phyloP scores from a whole-genome alignment of 2,329 filamentous ascomycete species.

The Clarireedia hainanense region DNA sequence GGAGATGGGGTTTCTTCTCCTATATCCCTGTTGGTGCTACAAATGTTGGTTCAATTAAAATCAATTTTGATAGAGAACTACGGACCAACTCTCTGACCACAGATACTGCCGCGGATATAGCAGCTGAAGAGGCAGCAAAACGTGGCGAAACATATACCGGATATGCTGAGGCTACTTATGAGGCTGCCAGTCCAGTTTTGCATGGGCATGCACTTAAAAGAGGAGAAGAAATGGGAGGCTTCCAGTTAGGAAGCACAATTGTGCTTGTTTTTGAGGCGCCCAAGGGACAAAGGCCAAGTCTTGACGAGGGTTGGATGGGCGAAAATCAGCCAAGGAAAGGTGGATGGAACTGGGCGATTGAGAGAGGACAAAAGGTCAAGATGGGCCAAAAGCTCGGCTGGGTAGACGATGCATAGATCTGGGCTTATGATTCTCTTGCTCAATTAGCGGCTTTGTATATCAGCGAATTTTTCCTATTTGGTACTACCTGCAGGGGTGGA shows the following conservation, averaged over 20 bases:
- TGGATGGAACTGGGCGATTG: constrained; percentile 80
- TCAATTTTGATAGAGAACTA: constrained; percentile 94
- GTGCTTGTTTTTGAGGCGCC: constrained; percentile 96
- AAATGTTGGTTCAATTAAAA: constrained; percentile 91
- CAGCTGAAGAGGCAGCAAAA: constrained; percentile 68
- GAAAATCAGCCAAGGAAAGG: constrained; percentile 46
- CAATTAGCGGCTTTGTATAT: not conserved
- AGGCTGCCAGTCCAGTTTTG: constrained; percentile 65
- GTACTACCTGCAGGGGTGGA: not conserved
- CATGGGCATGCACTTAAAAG: constrained; percentile 75
- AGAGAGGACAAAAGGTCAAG: constrained; percentile 81
- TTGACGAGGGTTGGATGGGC: constrained; percentile 52
- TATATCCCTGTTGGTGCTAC: constrained; percentile 95
- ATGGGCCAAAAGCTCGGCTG: constrained; percentile 81
- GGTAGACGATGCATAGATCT: constrained; percentile 45
- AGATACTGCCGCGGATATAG: constrained; percentile 82
- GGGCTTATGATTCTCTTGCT: not conserved
- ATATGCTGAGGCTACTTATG: constrained; percentile 87
- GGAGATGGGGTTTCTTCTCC: constrained; percentile 96
- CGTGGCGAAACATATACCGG: constrained; percentile 81
- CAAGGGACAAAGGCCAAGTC: constrained; percentile 45
- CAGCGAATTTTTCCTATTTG: not conserved
- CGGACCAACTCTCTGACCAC: constrained; percentile 88
- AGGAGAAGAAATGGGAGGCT: constrained; percentile 97
- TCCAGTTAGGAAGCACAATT: constrained; percentile 89